Base-by-base conservation (phyloP, 2,329 filamentous ascomycete species). In the Penicillium oxalicum region DNA sequence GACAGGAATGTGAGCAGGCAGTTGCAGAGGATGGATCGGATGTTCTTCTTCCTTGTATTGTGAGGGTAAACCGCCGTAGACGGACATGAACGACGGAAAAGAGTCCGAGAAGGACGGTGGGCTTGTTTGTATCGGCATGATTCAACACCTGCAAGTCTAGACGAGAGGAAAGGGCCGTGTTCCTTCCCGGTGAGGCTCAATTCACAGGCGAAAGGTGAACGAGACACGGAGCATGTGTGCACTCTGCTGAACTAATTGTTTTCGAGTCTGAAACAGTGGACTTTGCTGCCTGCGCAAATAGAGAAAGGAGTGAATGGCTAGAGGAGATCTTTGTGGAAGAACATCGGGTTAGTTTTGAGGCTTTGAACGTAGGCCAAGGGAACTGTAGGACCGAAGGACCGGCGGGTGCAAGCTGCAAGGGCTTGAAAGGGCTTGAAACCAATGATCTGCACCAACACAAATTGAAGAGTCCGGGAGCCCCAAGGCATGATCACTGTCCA, bases 51-150 rank as follows among this genome's bases (percentile, higher is more conserved):
- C 60, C 44, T 63, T 61, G 34, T 60, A 56, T 34, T 51, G 56
- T 28, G 59, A 54, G 28, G 61, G 54, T n/a, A 62, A 58, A 26
- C 70, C 73, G 56, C 73, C 73, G 65, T 77, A 78, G 33, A 77
- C 75, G 40, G 75, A 74, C 71, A 74, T 77, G 58, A 77, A 77
- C 39, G 76, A 76, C 45, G 75, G 75, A 63, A 77, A 75, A 52
- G 73, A 73, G 54, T 69, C 66, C 57, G 67, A 62, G 40, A 69
- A 58, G 55, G 67, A 66, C 61, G 68, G 64, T 49, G 67, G 59
- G 51, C 64, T 68, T 40, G 68, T 66, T 61, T 69, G 68, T 54
- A 70, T 64, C 53, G 69, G 67, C 68, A 71, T 70, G 56, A 53
- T 66, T 54, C 32, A 44, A 42, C 24, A 47, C 42, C 51, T 45